A percentile compares a stretch with the other conserved stretches of the same genome.
Evolutionary conservation across 1,284 basidiomycete species (phyloP).

Genomic region (Cutaneotrichosporon sp.): DNA sequence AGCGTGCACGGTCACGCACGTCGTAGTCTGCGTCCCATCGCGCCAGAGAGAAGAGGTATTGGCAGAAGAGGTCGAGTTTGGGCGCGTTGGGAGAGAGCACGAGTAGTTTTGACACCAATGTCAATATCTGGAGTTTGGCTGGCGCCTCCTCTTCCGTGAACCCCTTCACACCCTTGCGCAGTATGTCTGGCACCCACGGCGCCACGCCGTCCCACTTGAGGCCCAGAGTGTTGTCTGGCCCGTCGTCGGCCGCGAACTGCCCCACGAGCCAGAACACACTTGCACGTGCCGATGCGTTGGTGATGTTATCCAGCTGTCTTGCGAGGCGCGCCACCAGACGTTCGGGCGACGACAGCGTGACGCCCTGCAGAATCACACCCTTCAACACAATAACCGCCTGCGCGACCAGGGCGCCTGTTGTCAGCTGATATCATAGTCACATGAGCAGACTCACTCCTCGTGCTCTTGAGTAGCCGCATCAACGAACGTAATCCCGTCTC

Average conservation of each 20-base stretch:
- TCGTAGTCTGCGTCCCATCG: conserved; percentile 84
- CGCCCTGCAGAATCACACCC: conserved; percentile 64
- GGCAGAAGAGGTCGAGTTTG: conserved; percentile 58
- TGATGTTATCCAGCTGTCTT: conserved; percentile 70
- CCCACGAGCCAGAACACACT: conserved; percentile 89
- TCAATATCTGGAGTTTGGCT: conserved; percentile 75
- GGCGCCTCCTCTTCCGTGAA: conserved; percentile 64
- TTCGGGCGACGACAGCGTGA: conserved; percentile 53
- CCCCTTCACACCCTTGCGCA: conserved; percentile 69
- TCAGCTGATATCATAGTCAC: not conserved
- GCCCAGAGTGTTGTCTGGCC: conserved; percentile 24
- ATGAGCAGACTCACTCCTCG: conserved; percentile 57
- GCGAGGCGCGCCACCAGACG: conserved; percentile 73
- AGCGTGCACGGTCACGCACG: conserved; percentile 79
- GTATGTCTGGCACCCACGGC: conserved; percentile 78
- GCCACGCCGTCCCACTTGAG: conserved; percentile 56
- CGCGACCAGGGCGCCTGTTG: conserved; percentile 60
- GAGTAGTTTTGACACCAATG: conserved; percentile 77
- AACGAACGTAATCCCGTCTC: conserved; percentile 71
- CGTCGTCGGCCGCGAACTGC: conserved; percentile 63
- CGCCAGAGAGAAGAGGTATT: conserved; percentile 77
- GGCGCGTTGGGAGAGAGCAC: conserved; percentile 64
- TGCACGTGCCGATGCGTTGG: conserved; percentile 72
- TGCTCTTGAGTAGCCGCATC: conserved; percentile 66
- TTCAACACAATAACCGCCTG: conserved; percentile 80